Evolutionary conservation across 2,329 filamentous ascomycete genomes (phyloP), one percentile per base, ranked within the genome.

Genomic region (Penicillium crustosum): DNA sequence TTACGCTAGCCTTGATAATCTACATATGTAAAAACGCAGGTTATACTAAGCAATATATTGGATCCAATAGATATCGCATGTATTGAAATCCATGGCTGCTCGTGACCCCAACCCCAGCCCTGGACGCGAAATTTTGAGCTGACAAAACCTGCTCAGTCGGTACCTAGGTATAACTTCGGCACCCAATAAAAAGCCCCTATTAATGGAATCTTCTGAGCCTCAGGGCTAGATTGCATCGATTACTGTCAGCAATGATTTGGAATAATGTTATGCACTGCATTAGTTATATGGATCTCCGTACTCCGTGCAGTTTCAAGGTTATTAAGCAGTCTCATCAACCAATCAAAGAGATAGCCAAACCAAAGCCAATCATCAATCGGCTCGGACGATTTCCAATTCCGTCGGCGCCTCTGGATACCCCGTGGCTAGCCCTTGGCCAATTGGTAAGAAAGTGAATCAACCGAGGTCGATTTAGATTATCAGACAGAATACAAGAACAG

Each of bases 391-490:
- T 48, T 31, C 43, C 49, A 44, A 21, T 23, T 31, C 59, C 55
- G 57, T 51, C 61, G 59, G 61, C 33, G 19, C 43, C n/a, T 53
- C 47, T 33, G 9, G 17, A n/a, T 48, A 48, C 36, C 61, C 60
- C 61, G 61, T 54, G 57, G 49, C 58, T 51, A 57, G 63, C 60
- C 63, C 53, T 12, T 15, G 47, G 53, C 57, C 50, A 57, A 64
- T 65, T 64, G 63, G 60, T 65, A 64, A 65, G 54, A 58, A 36
- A 19, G 25, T 29, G 5, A 35, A 13, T 35, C 33, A 21, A 53
- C 62, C 61, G 62, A 59, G 62, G 61, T 48, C 13, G 27, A 43
- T 9, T 47, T 41, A 5, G 17, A 19, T 23, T 17, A 27, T 44
- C 57, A 55, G 45, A 58, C 55, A 58, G 57, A 51, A 33, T 61